These are phyloP conservation scores for Lasiodiplodia sp. DNA, from an alignment of 2,329 filamentous ascomycete species.

Conservation along the genomic window DNA sequence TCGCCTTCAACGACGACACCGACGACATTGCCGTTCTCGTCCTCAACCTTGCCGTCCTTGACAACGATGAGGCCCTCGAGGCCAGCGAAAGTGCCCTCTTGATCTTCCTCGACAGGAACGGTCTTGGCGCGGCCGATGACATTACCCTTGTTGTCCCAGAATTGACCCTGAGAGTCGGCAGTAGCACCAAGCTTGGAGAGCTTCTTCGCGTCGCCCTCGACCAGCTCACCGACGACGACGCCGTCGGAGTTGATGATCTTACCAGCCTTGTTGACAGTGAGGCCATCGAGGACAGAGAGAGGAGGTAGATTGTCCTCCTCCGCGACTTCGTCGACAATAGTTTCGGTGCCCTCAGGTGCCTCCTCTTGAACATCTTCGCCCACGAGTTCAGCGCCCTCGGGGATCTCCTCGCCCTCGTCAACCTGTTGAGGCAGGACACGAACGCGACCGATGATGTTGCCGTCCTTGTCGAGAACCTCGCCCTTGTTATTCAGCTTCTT, in stretches of 20 bases:
- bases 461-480: slow-evolving; percentile 69
- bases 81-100: slow-evolving; percentile 59
- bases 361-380: slow-evolving; percentile 36
- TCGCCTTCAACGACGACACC: slow-evolving; percentile 59
- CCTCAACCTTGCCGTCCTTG: slow-evolving; percentile 58
- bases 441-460: slow-evolving; percentile 68
- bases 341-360: slow-evolving; percentile 42
- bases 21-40: slow-evolving; percentile 59
- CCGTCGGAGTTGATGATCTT: slow-evolving; percentile 58
- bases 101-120: slow-evolving; percentile 53
- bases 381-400: slow-evolving; percentile 43
- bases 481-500: slow-evolving; percentile 71
- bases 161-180: slow-evolving; percentile 56
- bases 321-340: slow-evolving; percentile 39
- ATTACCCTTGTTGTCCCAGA: slow-evolving; percentile 62
- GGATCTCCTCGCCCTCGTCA: slow-evolving; percentile 23
- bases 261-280: slow-evolving; percentile 59
- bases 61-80: slow-evolving; percentile 59
- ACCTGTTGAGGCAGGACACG: slow-evolving; percentile 58
- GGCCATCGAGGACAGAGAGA: slow-evolving; percentile 58
- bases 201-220: slow-evolving; percentile 61
- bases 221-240: slow-evolving; percentile 56
- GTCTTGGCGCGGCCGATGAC: slow-evolving; percentile 60
- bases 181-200: slow-evolving; percentile 57
- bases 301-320: slow-evolving; percentile 51